A percentile compares a stretch with the other conserved stretches of the same genome.
phyloP scores from a whole-genome alignment of 257 asterid species.

The Scutellaria galericulata region DNA sequence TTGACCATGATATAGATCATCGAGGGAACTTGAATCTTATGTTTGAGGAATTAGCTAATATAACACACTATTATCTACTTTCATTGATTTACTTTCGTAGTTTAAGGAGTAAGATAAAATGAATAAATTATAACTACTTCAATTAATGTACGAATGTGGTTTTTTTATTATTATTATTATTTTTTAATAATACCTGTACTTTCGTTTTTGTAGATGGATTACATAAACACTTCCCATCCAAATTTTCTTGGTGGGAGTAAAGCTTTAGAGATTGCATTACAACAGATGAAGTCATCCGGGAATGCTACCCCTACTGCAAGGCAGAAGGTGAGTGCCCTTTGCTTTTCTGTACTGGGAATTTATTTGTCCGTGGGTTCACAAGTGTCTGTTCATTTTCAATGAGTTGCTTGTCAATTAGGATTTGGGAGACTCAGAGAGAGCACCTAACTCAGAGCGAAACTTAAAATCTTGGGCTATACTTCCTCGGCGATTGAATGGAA shows the following conservation, averaged over 20 bases:
- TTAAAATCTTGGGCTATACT: slow-evolving; percentile 66
- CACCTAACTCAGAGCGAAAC: slow-evolving; percentile 60
- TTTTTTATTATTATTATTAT: not conserved
- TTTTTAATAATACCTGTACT: not conserved
- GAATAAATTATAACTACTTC: not conserved
- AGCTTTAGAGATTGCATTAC: slow-evolving; percentile 79
- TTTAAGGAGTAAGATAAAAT: not conserved
- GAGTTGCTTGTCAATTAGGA: slow-evolving; percentile 55
- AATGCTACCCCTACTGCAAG: slow-evolving; percentile 49
- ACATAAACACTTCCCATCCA: slow-evolving; percentile 90
- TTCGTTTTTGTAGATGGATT: slow-evolving; percentile 69
- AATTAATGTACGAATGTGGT: not conserved
- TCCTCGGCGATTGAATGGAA: slow-evolving; percentile 77
- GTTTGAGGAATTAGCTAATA: not conserved
- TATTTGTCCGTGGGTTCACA: slow-evolving; percentile 9
- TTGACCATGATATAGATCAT: not conserved
- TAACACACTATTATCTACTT: not conserved
- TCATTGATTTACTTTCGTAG: slow-evolving; percentile 1
- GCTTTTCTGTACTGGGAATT: slow-evolving; percentile 6
- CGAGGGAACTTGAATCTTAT: slow-evolving; percentile 4
- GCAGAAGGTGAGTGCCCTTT: slow-evolving; percentile 59
- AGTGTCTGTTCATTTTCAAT: slow-evolving; percentile 22
- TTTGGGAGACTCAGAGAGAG: slow-evolving; percentile 63
- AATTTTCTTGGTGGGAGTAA: slow-evolving; percentile 89
- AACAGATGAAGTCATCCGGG: slow-evolving; percentile 64